Conservation (phyloP, 495 filamentous ascomycete species). For the Penicillium arizonense region DNA sequence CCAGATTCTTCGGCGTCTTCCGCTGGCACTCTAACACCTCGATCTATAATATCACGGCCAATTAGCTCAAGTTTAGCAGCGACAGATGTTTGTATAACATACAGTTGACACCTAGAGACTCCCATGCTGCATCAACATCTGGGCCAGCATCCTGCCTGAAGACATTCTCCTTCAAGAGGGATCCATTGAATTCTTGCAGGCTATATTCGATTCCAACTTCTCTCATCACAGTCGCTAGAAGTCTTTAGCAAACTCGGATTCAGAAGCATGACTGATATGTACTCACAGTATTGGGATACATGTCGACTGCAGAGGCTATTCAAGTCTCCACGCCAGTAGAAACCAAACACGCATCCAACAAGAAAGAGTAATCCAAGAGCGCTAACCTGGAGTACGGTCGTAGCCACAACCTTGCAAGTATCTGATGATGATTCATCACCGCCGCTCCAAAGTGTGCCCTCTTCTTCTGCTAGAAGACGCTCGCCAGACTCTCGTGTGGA, state of each 20-base stretch:
- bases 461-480: slow-evolving; percentile 16
- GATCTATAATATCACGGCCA: slow-evolving; percentile 25
- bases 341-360: slow-evolving; percentile 19
- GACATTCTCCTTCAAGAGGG: slow-evolving; percentile 50
- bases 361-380: slow-evolving; percentile 8
- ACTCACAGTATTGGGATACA: slow-evolving; percentile 28
- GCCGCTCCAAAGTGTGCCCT: slow-evolving; percentile 6
- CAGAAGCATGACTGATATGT: too few species aligned
- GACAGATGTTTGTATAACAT: not conserved
- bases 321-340: slow-evolving; percentile 21
- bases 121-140: slow-evolving; percentile 59
- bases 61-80: not conserved
- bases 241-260: not conserved
- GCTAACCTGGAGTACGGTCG: not conserved
- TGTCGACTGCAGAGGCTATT: slow-evolving; percentile 17
- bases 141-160: slow-evolving; percentile 50
- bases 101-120: slow-evolving; percentile 53
- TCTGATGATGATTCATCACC: not conserved
- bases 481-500: slow-evolving; percentile 1
- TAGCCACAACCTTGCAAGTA: not conserved
- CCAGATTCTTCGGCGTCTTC: slow-evolving; percentile 39
- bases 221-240: slow-evolving; percentile 32
- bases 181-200: slow-evolving; percentile 45
- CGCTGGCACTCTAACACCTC: slow-evolving; percentile 35
- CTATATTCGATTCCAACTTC: slow-evolving; percentile 32